Evolutionary conservation across 768 basidiomycete genomes (phyloP), one percentile per base, ranked within the genome.

Genomic region (Rhodosporidiobolus sp.): DNA sequence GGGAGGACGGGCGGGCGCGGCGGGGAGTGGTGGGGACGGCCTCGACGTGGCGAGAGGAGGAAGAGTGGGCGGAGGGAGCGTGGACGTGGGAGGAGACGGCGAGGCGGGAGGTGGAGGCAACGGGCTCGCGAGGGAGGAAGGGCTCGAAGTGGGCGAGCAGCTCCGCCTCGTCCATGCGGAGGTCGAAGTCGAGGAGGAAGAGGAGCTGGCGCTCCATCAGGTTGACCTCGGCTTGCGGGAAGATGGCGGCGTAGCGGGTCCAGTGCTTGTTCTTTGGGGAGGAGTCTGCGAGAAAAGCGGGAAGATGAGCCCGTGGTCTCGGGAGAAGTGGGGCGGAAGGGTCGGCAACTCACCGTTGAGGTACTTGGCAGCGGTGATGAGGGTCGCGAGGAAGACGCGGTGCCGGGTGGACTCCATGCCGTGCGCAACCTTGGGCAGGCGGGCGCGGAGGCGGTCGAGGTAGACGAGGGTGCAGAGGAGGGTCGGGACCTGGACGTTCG

Each of bases 131-230:
- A n/a, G 68, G 68, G 73, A 82, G 78, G 82, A 96, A 94, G 19
- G 85, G 83, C 38, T 79, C 79, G 77, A 89, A 86, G 67, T 84
- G 82, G 54, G 74, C 74, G 74, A 85, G 80, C 16, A 89, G 88
- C 78, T 96, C 93, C 38, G 82, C 82, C 82, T 99, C 95, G 76
- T 87, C 86, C 80, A 97, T 92, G 59, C 91, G 88, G 67, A 99
- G 87, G 81, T 97, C 89, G 80, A 90, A 94, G 83, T 95, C 91
- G 77, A 99, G 88, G 69, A 98, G 84, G 81, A 86, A 89, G 65
- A 99, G 87, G 38, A 99, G 87, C 82, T 99, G 93, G 83, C 88
- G 90, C 83, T 99, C 95, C 95, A 98, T 98, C 72, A 94, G 85
- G 82, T 94, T 96, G 81, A 97, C 81, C 76, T 83, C 82, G 73